Conservation (phyloP, 306 rosid genomes). For the Purshia tridentata region DNA sequence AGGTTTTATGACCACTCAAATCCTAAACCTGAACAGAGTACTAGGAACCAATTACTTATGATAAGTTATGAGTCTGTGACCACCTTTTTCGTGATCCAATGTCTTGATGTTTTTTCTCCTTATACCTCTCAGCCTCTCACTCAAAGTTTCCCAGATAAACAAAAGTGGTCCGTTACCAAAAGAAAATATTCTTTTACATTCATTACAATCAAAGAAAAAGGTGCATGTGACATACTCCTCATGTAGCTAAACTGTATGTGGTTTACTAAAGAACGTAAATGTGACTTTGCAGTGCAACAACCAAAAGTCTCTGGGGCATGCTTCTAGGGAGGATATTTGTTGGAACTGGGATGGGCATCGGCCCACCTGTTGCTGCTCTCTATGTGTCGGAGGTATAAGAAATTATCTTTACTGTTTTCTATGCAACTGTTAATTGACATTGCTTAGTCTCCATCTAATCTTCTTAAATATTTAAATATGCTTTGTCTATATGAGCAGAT, state of each 20-base stretch:
- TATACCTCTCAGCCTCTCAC: not conserved
- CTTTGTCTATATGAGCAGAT: constrained; percentile 46
- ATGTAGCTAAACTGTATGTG: not conserved
- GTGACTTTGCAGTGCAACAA: constrained; percentile 55
- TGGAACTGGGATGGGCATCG: constrained; percentile 85
- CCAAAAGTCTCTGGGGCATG: constrained; percentile 76
- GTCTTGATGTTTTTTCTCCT: constrained; percentile 1
- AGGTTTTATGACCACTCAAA: not conserved
- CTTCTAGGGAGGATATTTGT: constrained; percentile 82
- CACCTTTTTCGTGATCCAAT: not conserved
- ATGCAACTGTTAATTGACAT: constrained; percentile 11
- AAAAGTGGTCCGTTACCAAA: not conserved
- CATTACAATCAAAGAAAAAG: not conserved
- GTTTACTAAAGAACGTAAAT: not conserved
- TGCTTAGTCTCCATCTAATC: constrained; percentile 6
- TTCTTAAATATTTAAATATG: constrained; percentile 6
- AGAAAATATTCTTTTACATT: not conserved
- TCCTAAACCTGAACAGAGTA: not conserved
- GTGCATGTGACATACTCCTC: constrained; percentile 15
- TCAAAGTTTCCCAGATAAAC: not conserved
- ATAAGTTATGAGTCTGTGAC: constrained; percentile 3
- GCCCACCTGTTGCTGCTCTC: constrained; percentile 82
- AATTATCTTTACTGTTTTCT: constrained; percentile 21
- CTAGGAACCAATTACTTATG: too few species aligned
- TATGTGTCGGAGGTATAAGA: constrained; percentile 74